Evolutionary conservation across 495 filamentous ascomycete species (phyloP).

Genomic region (Penicillium canescens): DNA sequence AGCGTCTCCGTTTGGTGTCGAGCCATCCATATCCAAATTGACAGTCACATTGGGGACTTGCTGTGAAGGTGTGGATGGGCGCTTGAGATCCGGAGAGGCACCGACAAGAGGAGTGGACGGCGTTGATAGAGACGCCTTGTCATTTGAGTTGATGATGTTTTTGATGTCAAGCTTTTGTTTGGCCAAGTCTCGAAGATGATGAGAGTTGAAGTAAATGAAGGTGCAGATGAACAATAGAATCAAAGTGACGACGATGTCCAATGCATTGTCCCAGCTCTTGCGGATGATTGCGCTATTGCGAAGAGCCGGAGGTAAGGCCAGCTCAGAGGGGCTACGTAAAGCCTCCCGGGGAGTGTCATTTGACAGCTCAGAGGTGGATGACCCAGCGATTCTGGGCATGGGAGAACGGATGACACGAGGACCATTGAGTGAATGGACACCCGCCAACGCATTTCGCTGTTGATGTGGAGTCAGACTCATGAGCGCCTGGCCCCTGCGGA

Average conservation of each 20-base stretch:
- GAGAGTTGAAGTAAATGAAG: slow-evolving; percentile 53
- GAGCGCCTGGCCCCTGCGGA: slow-evolving; percentile 39
- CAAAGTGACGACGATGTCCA: slow-evolving; percentile 51
- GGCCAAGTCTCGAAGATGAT: slow-evolving; percentile 47
- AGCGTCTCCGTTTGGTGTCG: slow-evolving; percentile 20
- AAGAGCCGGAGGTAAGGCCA: slow-evolving; percentile 46
- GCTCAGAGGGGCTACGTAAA: slow-evolving; percentile 38
- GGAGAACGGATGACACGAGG: slow-evolving; percentile 34
- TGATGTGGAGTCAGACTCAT: slow-evolving; percentile 44
- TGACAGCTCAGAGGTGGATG: slow-evolving; percentile 28
- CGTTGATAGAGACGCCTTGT: slow-evolving; percentile 41
- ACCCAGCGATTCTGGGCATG: slow-evolving; percentile 38
- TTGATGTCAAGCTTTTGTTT: slow-evolving; percentile 55
- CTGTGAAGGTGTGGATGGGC: slow-evolving; percentile 21
- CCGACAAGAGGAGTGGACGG: slow-evolving; percentile 44
- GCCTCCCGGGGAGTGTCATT: slow-evolving; percentile 47
- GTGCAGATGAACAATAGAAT: slow-evolving; percentile 44
- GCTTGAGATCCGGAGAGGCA: slow-evolving; percentile 27
- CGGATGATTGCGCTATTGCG: slow-evolving; percentile 54
- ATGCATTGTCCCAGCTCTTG: slow-evolving; percentile 52
- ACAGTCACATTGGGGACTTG: slow-evolving; percentile 34
- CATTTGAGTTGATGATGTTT: slow-evolving; percentile 49
- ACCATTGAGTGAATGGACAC: slow-evolving; percentile 52
- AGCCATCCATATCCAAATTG: slow-evolving; percentile 30
- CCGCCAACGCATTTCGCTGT: slow-evolving; percentile 50